Evolutionary conservation across 441 rosid species (phyloP).

Genomic region (Gossypium gossypioides): DNA sequence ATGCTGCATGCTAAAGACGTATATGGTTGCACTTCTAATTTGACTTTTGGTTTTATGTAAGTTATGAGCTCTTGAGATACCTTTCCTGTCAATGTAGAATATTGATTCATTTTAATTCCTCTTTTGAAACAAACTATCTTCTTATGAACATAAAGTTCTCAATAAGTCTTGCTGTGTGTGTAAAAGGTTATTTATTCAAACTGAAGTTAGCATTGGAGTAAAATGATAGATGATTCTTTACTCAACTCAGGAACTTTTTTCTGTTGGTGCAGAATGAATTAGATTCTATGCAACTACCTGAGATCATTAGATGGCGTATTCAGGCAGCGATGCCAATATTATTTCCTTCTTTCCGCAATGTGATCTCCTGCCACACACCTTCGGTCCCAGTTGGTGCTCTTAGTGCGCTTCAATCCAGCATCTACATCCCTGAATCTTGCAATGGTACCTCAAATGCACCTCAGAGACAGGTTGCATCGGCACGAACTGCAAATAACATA

Average conservation of each 20-base stretch:
- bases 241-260: background rate
- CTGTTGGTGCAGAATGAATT: constrained; percentile 68
- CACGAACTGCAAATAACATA: constrained; percentile 31
- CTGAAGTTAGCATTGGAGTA: background rate
- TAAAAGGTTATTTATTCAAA: background rate
- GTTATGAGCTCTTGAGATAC: background rate
- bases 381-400: constrained; percentile 52
- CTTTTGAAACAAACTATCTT: background rate
- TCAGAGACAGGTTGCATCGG: constrained; percentile 36
- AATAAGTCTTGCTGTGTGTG: background rate
- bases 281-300: constrained; percentile 85
- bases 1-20: background rate
- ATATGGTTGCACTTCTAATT: background rate
- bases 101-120: background rate
- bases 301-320: constrained; percentile 77
- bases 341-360: constrained; percentile 49
- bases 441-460: constrained; percentile 28
- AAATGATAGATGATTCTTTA: background rate
- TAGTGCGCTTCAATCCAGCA: constrained; percentile 52
- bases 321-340: constrained; percentile 90
- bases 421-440: constrained; percentile 27
- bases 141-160: background rate
- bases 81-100: background rate
- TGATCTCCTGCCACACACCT: constrained; percentile 68
- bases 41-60: background rate